A percentile compares a stretch with the other conserved stretches of the same genome.
Conservation (phyloP, 1,284 basidiomycete genomes). For the Boletellus deceptivus region DNA sequence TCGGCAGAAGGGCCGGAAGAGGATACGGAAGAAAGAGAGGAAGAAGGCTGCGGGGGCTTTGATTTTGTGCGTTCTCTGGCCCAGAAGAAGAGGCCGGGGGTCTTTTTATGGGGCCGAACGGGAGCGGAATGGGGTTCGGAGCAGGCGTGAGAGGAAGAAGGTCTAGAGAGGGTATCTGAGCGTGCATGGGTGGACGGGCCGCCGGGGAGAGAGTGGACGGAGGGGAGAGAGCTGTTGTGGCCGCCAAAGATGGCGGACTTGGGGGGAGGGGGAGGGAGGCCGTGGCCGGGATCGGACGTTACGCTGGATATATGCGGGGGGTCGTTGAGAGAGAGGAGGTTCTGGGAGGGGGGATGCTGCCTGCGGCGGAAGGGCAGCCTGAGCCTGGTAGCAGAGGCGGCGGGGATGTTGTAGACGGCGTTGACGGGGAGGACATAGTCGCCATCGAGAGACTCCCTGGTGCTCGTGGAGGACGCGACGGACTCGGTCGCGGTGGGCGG, state of each 20-base stretch:
- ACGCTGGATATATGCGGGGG: constrained; percentile 28
- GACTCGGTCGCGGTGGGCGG: constrained; percentile 38
- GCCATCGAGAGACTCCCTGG: constrained; percentile 35
- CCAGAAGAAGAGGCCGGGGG: constrained; percentile 36
- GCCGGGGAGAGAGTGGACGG: constrained; percentile 60
- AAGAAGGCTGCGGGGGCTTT: constrained; percentile 33
- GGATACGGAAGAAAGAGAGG: constrained; percentile 3
- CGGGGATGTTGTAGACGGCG: constrained; percentile 32
- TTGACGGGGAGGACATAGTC: constrained; percentile 43
- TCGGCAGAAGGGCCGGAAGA: constrained; percentile 12
- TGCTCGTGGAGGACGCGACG: constrained; percentile 17
- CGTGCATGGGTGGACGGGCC: constrained; percentile 23
- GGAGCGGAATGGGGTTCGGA: constrained; percentile 4
- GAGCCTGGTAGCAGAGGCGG: constrained; percentile 35
- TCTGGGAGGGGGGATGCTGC: not conserved
- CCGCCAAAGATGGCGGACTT: constrained; percentile 56
- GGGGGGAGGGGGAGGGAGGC: constrained; percentile 47
- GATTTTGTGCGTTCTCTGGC: constrained; percentile 44
- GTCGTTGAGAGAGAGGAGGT: not conserved
- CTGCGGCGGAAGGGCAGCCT: constrained; percentile 38
- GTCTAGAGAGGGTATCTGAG: constrained; percentile 24
- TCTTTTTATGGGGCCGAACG: constrained; percentile 30
- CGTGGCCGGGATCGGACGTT: constrained; percentile 38
- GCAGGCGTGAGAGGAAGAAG: constrained; percentile 22
- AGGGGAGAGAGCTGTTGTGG: constrained; percentile 47